Percentiles rank a stretch among this genome's conserved stretches.
These are phyloP conservation scores for Mortierella polycephala DNA, from an alignment of 371 early-diverging fungal genomes.

Conservation along the genomic window DNA sequence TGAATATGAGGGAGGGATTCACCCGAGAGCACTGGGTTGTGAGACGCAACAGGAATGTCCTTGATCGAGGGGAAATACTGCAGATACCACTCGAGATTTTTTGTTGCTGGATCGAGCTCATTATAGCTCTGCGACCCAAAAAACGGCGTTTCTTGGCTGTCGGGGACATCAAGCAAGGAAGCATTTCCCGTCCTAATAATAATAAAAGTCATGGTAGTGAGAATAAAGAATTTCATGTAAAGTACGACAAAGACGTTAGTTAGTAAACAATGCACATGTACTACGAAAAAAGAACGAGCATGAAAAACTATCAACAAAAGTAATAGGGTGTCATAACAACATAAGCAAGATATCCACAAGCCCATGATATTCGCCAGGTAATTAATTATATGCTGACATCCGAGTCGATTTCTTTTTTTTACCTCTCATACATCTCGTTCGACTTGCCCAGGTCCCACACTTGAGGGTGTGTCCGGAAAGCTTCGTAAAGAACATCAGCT, in stretches of 20 bases:
- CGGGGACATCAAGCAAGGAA: slow-evolving; percentile 39
- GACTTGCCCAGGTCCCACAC: slow-evolving; percentile 57
- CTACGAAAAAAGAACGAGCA: slow-evolving; percentile 1
- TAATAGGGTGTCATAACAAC: neutral
- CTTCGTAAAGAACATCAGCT: slow-evolving; percentile 58
- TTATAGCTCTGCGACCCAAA: slow-evolving; percentile 49
- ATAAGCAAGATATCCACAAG: neutral
- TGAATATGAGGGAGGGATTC: slow-evolving; percentile 49
- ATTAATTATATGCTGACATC: too few species aligned
- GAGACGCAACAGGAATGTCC: slow-evolving; percentile 40
- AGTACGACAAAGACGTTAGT: neutral
- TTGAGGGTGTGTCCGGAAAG: slow-evolving; percentile 63
- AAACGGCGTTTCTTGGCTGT: slow-evolving; percentile 38
- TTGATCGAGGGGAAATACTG: slow-evolving; percentile 52
- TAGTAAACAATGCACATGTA: neutral
- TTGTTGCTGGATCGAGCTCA: slow-evolving; percentile 44
- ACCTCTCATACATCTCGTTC: slow-evolving; percentile 53
- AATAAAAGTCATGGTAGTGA: too few species aligned
- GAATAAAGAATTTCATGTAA: too few species aligned
- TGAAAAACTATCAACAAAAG: too few species aligned
- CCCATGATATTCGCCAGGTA: neutral
- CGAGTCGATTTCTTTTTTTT: neutral
- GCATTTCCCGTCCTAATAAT: slow-evolving; percentile 32
- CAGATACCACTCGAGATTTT: slow-evolving; percentile 52
- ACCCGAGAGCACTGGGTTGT: slow-evolving; percentile 44